These are phyloP conservation scores for Paramyrothecium sp. DNA, from an alignment of 2,329 filamentous ascomycete species.

Conservation along the genomic window DNA sequence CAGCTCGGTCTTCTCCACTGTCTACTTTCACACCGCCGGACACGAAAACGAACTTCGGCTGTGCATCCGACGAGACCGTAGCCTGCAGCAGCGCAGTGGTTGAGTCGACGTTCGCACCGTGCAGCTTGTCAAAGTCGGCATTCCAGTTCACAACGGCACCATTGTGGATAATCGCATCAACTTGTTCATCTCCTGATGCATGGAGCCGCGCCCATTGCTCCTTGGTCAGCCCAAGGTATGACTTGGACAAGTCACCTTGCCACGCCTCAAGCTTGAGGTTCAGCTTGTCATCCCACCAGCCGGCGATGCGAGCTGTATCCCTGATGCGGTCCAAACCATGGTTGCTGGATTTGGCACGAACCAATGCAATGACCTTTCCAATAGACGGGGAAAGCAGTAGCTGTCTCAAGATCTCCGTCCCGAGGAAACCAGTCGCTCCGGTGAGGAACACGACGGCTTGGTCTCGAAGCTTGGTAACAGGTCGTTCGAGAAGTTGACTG, in stretches of 20 bases:
- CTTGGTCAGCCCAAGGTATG: slow-evolving; percentile 66
- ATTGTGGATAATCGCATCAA: slow-evolving; percentile 77
- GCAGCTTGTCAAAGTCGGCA: slow-evolving; percentile 69
- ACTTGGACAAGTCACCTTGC: slow-evolving; percentile 70
- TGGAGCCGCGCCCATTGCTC: slow-evolving; percentile 60
- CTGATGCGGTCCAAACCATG: slow-evolving; percentile 11
- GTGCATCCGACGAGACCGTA: slow-evolving; percentile 6
- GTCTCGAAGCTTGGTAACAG: not conserved
- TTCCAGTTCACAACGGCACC: slow-evolving; percentile 82
- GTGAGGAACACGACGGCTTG: slow-evolving; percentile 6
- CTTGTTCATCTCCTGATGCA: slow-evolving; percentile 45
- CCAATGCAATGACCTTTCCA: slow-evolving; percentile 19
- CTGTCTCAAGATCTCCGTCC: slow-evolving; percentile 3
- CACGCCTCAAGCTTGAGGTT: slow-evolving; percentile 57
- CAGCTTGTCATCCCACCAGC: slow-evolving; percentile 13
- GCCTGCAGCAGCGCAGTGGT: slow-evolving; percentile 15
- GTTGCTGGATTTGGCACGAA: slow-evolving; percentile 6
- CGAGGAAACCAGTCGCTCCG: slow-evolving; percentile 8
- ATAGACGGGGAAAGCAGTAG: slow-evolving; percentile 16
- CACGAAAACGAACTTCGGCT: slow-evolving; percentile 18
- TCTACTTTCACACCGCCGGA: slow-evolving; percentile 15
- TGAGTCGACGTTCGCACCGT: slow-evolving; percentile 65
- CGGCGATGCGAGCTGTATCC: slow-evolving; percentile 6
- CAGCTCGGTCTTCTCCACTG: not conserved
- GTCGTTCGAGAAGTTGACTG: not conserved